phyloP scores from a whole-genome alignment of 176 grass and related monocot species.

The Ensete glaucum region DNA sequence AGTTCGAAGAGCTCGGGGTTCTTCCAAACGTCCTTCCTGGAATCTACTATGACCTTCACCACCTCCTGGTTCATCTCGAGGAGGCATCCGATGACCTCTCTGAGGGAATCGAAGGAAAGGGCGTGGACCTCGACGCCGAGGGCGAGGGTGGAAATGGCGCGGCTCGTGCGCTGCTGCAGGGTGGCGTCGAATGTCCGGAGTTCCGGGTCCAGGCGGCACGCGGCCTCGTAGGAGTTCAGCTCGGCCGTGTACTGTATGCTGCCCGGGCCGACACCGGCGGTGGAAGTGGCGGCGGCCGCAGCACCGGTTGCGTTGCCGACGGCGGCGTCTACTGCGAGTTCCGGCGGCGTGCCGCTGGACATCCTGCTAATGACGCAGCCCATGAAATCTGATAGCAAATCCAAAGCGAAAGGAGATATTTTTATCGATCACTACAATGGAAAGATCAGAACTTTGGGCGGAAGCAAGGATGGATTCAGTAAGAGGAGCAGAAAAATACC shows the following conservation, averaged over 20 bases:
- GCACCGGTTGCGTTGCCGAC: neutral
- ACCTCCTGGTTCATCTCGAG: slow-evolving; percentile 99
- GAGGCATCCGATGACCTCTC: slow-evolving; percentile 81
- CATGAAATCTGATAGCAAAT: slow-evolving; percentile 3
- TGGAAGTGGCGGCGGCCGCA: neutral
- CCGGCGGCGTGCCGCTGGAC: slow-evolving; percentile 23
- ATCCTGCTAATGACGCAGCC: slow-evolving; percentile 24
- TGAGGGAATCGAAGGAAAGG: slow-evolving; percentile 68
- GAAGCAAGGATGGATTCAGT: slow-evolving; percentile 8
- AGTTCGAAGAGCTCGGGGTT: slow-evolving; percentile 72
- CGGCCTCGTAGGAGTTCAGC: slow-evolving; percentile 88
- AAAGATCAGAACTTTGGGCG: slow-evolving; percentile 22
- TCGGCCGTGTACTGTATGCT: slow-evolving; percentile 28
- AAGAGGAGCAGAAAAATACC: neutral
- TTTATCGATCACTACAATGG: slow-evolving; percentile 9
- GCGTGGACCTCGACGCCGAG: slow-evolving; percentile 73
- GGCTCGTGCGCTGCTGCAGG: slow-evolving; percentile 83
- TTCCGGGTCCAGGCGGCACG: slow-evolving; percentile 75
- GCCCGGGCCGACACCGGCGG: slow-evolving; percentile 48
- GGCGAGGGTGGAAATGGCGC: slow-evolving; percentile 71
- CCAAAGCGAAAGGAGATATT: neutral
- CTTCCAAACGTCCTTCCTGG: slow-evolving; percentile 96
- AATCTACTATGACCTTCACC: slow-evolving; percentile 75
- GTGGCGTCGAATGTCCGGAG: slow-evolving; percentile 70
- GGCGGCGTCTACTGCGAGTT: slow-evolving; percentile 59